Base-by-base conservation (phyloP, 345 rosid genomes). In the Pistacia atlantica region DNA sequence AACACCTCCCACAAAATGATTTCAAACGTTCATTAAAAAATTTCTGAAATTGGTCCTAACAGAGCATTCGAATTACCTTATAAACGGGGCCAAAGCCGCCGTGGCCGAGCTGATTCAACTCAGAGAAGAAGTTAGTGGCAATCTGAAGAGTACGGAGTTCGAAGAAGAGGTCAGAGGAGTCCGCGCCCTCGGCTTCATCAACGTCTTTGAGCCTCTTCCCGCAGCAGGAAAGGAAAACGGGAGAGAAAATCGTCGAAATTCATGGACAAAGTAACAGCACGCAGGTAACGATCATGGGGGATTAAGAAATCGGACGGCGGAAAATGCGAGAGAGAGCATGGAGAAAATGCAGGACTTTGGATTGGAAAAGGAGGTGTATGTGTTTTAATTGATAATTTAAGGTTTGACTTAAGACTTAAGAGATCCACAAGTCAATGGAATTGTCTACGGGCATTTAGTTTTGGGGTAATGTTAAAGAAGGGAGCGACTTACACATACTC, bases 21-120 rank as follows among this genome's bases (percentile, higher is more conserved):
- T 31, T 31, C 33, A 31, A 31, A 31, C 33, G 3, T 42, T 42
- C 46, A 42, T 42, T 1, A 25, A 12, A 48, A 42, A 49, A 49
- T 28, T 35, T 28, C n/a, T 37, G 3, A 22, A 62, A 55, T 37
- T 58, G 49, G n/a, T 59, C 38, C 35, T 18, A n/a, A 28, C 18
- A 2, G 18, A 65, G 22, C 25, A 38, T 8, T 33, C 10, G 0
- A 31, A 38, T 48, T 20, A 92, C 98, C 92, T 87, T 94, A 90
- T 76, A 92, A 78, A 94, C 98, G 56, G 97, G 97, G 57, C 98
- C 98, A 77, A 92, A 94, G 18, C 98, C 98, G 60, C 98, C 98
- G 46, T 88, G 95, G 37, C 98, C 98, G 46, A 94, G 94, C 80
- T 75, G 88, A 70, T 90, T 90, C 70, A 84, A 75, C 9, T 92